Conservation (phyloP, 768 basidiomycete genomes). For the Asterophora parasitica region DNA sequence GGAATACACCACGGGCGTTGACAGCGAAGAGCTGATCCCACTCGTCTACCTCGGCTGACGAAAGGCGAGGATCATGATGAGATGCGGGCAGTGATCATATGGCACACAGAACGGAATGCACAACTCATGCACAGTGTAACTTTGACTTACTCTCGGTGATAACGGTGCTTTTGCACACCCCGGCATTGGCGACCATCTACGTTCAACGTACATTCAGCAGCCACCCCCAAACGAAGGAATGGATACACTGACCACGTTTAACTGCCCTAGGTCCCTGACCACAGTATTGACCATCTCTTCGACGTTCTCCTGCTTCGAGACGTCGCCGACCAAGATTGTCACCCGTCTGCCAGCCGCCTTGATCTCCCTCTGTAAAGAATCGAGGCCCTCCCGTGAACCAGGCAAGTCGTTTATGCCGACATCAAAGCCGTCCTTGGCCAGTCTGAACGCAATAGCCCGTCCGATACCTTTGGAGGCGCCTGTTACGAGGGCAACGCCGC, state of each 20-base stretch:
- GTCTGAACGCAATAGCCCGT: slow-evolving; percentile 35
- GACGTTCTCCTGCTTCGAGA: slow-evolving; percentile 30
- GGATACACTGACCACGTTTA: slow-evolving; percentile 26
- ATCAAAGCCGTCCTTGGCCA: slow-evolving; percentile 38
- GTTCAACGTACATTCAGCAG: neutral
- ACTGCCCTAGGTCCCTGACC: slow-evolving; percentile 17
- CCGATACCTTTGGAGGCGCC: slow-evolving; percentile 36
- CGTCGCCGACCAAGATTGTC: slow-evolving; percentile 23
- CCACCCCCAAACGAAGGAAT: neutral
- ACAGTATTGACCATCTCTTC: slow-evolving; percentile 25
- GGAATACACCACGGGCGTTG: slow-evolving; percentile 27
- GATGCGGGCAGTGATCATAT: too few relatives aligned
- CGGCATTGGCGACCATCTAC: slow-evolving; percentile 35
- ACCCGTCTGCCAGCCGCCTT: slow-evolving; percentile 10
- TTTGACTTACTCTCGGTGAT: slow-evolving; percentile 20
- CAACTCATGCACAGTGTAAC: too few relatives aligned
- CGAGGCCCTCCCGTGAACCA: slow-evolving; percentile 9
- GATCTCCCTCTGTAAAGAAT: slow-evolving; percentile 12
- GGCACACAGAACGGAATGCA: neutral
- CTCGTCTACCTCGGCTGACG: slow-evolving; percentile 20
- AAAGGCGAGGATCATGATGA: neutral
- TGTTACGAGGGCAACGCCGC: slow-evolving; percentile 17
- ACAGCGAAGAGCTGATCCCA: slow-evolving; percentile 24
- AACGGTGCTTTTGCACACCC: slow-evolving; percentile 17
- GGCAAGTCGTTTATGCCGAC: slow-evolving; percentile 33